Conservation (phyloP, 257 asterid species). For the Anisodus tanguticus region DNA sequence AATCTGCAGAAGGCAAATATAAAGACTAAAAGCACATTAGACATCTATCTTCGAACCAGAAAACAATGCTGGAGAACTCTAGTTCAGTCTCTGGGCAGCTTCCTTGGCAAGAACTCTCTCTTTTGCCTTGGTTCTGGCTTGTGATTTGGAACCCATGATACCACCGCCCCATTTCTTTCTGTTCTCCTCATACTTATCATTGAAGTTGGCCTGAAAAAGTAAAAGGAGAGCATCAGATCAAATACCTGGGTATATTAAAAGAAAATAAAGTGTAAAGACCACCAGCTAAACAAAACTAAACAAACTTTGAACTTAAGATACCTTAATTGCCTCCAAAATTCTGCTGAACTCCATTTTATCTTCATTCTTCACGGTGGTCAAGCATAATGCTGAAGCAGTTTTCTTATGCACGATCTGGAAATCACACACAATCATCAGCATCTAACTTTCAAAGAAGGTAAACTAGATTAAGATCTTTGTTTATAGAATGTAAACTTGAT, state of each 20-base stretch:
- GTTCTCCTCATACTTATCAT: too few species aligned
- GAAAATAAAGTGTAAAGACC: not conserved
- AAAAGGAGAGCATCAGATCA: not conserved
- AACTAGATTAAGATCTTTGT: not conserved
- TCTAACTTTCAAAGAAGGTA: not conserved
- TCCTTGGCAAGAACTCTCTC: too few species aligned
- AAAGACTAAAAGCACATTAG: not conserved
- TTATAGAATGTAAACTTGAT: not conserved
- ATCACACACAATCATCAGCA: not conserved
- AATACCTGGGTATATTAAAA: not conserved
- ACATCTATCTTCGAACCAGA: not conserved
- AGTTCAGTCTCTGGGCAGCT: too few species aligned
- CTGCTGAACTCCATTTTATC: slow-evolving; percentile 48
- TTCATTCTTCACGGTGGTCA: slow-evolving; percentile 50
- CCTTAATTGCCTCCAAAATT: slow-evolving; percentile 50
- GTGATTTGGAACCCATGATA: too few species aligned
- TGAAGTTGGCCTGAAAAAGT: slow-evolving; percentile 31
- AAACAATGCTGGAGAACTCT: not conserved
- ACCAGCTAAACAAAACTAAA: not conserved
- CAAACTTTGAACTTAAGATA: not conserved
- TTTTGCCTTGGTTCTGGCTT: too few species aligned
- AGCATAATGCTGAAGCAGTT: slow-evolving; percentile 44
- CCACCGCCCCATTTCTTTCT: too few species aligned
- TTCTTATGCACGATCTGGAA: slow-evolving; percentile 45
- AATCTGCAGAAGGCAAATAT: not conserved